Evolutionary conservation across 1,284 basidiomycete genomes (phyloP).

Genomic region (Melampsora americana): DNA sequence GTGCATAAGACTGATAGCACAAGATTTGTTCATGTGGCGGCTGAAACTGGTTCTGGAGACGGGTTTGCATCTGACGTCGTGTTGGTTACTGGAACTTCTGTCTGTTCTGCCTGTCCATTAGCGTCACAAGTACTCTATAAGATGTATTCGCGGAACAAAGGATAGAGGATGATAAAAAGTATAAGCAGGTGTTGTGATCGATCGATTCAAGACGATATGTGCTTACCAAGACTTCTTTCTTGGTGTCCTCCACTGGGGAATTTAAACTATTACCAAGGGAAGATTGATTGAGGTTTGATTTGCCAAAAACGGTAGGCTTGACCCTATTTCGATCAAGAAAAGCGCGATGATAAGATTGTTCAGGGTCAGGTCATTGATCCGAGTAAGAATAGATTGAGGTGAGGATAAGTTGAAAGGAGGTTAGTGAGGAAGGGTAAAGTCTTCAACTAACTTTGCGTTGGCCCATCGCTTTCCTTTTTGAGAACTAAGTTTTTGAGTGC

Average conservation of each 20-base stretch:
- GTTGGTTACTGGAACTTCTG: neutral
- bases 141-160: neutral
- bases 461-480: conserved; percentile 44
- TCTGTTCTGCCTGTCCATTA: neutral
- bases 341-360: neutral
- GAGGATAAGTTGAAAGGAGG: neutral
- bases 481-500: conserved; percentile 38
- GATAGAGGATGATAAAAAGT: neutral
- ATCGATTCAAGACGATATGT: neutral
- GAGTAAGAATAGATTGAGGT: neutral
- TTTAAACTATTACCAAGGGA: conserved; percentile 1
- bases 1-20: no score
- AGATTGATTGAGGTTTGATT: conserved; percentile 39
- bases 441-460: conserved; percentile 36
- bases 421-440: neutral
- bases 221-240: neutral
- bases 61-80: neutral
- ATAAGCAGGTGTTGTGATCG: neutral
- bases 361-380: neutral
- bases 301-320: conserved; percentile 41
- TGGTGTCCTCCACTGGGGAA: neutral
- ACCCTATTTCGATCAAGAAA: conserved; percentile 6
- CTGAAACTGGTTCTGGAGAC: neutral
- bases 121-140: neutral
- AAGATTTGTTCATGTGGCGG: neutral